Conservation (phyloP, 2,329 filamentous ascomycete species). For the Beauveria brongniartii region DNA sequence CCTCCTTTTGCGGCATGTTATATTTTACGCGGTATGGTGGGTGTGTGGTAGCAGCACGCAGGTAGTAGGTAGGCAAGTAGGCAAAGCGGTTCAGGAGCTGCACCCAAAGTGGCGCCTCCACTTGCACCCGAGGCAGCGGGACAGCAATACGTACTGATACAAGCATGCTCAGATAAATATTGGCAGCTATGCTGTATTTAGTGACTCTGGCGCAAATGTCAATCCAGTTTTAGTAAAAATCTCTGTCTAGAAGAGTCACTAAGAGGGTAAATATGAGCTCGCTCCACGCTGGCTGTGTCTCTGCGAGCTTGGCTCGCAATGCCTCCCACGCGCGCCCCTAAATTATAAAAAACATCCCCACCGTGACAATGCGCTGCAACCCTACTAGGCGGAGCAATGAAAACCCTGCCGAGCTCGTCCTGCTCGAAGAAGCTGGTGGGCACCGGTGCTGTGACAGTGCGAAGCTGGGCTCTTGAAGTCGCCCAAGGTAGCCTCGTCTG, state of each 20-base stretch:
- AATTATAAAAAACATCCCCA: neutral
- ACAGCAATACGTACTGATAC: neutral
- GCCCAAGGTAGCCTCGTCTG: neutral
- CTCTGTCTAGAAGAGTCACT: neutral
- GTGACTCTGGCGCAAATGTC: neutral
- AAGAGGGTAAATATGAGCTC: neutral
- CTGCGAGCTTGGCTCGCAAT: neutral
- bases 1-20: neutral
- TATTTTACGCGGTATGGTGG: neutral
- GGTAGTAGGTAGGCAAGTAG: neutral
- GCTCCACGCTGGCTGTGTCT: neutral
- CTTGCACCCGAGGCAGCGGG: neutral
- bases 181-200: neutral
- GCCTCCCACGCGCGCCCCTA: neutral
- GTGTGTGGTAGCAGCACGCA: neutral
- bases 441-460: neutral
- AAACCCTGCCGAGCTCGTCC: neutral
- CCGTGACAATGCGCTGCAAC: neutral
- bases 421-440: neutral
- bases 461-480: neutral
- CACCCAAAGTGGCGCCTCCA: slow-evolving; percentile 1
- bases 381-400: neutral
- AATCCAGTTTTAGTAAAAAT: neutral
- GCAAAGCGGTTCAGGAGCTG: neutral
- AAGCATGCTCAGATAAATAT: neutral